These are phyloP conservation scores for Penicillium riverlandense DNA, from an alignment of 495 filamentous ascomycete species.

Conservation along the genomic window DNA sequence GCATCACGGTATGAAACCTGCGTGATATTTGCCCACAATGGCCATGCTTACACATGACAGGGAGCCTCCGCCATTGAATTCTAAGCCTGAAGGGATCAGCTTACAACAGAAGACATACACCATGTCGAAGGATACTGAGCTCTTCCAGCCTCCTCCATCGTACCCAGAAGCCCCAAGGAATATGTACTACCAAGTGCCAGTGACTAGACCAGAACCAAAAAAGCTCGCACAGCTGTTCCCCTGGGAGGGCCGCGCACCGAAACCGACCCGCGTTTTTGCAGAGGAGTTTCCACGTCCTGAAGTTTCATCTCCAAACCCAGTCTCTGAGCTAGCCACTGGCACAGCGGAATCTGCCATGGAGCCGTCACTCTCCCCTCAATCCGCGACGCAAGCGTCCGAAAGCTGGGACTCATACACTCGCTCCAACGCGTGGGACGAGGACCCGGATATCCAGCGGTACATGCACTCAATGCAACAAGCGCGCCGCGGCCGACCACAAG, in stretches of 20 bases:
- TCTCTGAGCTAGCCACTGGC: neutral
- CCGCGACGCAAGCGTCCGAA: neutral
- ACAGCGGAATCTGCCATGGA: neutral
- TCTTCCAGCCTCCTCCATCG: conserved; percentile 64
- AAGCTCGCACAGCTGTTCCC: conserved; percentile 69
- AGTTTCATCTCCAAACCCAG: conserved; percentile 6
- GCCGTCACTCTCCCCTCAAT: no score
- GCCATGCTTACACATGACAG: conserved; percentile 36
- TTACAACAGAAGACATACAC: conserved; percentile 65
- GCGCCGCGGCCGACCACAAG: conserved; percentile 54
- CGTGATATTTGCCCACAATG: neutral
- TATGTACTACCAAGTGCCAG: conserved; percentile 77
- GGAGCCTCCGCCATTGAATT: conserved; percentile 63
- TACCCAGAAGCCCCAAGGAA: conserved; percentile 78
- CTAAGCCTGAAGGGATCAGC: conserved; percentile 70
- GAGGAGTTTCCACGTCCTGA: conserved; percentile 34
- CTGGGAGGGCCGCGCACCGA: conserved; percentile 64
- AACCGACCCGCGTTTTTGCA: conserved; percentile 66
- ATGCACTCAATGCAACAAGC: conserved; percentile 62
- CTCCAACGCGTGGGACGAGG: conserved; percentile 83
- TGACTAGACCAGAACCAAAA: conserved; percentile 46
- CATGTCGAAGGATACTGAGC: conserved; percentile 63
- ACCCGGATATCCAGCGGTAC: conserved; percentile 74
- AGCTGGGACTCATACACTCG: conserved; percentile 56
- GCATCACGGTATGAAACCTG: conserved; percentile 47